Evolutionary conservation across 371 early-diverging fungal species (phyloP), one percentile per base, ranked within the genome.

Genomic region (Apophysomyces trapeziformis): DNA sequence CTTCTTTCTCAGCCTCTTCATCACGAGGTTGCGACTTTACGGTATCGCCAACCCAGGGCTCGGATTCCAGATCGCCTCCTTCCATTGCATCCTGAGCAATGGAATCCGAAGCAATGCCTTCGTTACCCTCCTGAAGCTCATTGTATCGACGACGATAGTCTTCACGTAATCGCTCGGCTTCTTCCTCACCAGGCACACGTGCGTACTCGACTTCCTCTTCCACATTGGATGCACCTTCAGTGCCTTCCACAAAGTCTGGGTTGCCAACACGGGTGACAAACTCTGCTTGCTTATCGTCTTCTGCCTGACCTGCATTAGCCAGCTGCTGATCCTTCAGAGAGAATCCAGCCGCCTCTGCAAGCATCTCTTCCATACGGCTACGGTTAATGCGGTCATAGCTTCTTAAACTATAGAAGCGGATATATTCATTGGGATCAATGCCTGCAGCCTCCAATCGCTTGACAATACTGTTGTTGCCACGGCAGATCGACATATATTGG

Each of bases 401-500:
- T 68, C 93, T 84, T 50, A 93, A 80, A 32, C 85, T 82, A 67
- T 79, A 92, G 82, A 93, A 92, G 2, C 81, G 77, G 50, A 94
- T 89, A 70, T 94, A 94, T 5, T 88, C 66, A 32, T 79, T 71
- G 1, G 85, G 78, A 61, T 87, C 71, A 54, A 94, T 85, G 32
- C 90, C 89, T 16, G 76, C 79, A 9, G 69, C 66, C 18, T 70
- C 68, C 38, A 94, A 77, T 61, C 73, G 69, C 38, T 80, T 79
- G 2, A 83, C 64, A 43, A 95, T 87, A 45, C 89, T 88, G 41
- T 87, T 69, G 58, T 77, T 76, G 47, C 91, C 93, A 63, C 92
- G 87, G 44, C 84, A 85, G 58, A 95, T 92, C 7, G 92, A 86
- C 44, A 84, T 76, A 71, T 88, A 90, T 76, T 94, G 94, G 65